phyloP scores from a whole-genome alignment of 2,329 filamentous ascomycete genomes.

The Sarocladium kiliense region DNA sequence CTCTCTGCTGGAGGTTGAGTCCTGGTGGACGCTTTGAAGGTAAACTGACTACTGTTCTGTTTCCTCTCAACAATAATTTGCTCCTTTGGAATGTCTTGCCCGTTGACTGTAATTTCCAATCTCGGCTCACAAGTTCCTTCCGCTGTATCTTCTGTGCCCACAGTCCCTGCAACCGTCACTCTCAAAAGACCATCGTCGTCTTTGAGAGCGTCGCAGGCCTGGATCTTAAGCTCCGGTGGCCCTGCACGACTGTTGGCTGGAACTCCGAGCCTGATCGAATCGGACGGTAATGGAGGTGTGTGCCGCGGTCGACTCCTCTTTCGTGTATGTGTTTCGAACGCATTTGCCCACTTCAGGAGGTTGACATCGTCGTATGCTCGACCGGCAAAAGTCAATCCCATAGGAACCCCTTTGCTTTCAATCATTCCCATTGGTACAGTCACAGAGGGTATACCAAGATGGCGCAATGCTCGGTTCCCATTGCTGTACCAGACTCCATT shows the following conservation, averaged over 20 bases:
- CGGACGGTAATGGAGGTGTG: conserved; percentile 11
- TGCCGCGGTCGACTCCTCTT: conserved; percentile 10
- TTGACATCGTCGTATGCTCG: conserved; percentile 10
- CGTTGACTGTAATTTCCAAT: not conserved
- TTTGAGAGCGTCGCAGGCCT: not conserved
- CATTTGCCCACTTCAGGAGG: conserved; percentile 11
- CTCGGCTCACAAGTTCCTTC: not conserved
- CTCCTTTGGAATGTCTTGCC: not conserved
- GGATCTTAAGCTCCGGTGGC: not conserved
- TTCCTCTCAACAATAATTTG: not conserved
- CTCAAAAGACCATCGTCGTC: not conserved
- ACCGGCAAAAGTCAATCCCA: not conserved
- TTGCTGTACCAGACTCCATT: conserved; percentile 28
- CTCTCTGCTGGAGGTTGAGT: conserved; percentile 7
- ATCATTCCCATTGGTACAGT: not conserved
- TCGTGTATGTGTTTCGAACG: conserved; percentile 12
- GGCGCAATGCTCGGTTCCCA: not conserved
- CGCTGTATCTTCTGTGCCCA: not conserved
- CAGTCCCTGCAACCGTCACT: not conserved
- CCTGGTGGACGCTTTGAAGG: not conserved
- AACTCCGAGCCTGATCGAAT: conserved; percentile 9
- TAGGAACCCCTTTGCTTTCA: not conserved
- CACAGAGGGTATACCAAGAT: not conserved
- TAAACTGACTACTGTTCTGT: not conserved
- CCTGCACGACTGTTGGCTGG: not conserved